These are phyloP conservation scores for Blastobotrys malaysiensis DNA, from an alignment of 1,139 yeast genomes.

Conservation along the genomic window DNA sequence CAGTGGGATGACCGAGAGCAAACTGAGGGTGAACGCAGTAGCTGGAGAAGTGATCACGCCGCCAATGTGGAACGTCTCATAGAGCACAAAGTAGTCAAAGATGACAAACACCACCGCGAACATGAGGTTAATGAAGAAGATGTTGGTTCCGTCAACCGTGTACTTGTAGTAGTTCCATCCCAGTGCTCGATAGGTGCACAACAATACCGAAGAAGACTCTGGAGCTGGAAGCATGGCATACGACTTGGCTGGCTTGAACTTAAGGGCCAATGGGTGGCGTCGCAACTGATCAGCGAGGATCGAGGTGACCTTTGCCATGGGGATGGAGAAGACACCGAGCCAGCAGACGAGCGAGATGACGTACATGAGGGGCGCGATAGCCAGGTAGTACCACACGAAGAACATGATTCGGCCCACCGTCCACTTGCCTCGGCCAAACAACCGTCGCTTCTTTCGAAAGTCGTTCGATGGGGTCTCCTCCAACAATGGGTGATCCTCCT, in stretches of 20 bases:
- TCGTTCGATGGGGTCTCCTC: conserved; percentile 11
- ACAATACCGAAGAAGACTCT: conserved; percentile 43
- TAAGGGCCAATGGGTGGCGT: conserved; percentile 83
- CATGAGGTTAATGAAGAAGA: conserved; percentile 81
- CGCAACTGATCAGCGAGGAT: conserved; percentile 74
- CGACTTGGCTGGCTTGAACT: conserved; percentile 56
- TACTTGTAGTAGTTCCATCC: conserved; percentile 92
- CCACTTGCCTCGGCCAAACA: conserved; percentile 95
- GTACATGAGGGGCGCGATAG: conserved; percentile 63
- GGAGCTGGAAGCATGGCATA: conserved; percentile 39
- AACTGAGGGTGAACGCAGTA: conserved; percentile 62
- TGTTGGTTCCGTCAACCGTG: conserved; percentile 93
- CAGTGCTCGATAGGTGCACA: conserved; percentile 86
- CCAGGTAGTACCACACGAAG: conserved; percentile 62
- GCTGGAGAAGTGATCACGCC: conserved; percentile 54
- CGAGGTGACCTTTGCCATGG: conserved; percentile 75
- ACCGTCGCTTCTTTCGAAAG: conserved; percentile 39
- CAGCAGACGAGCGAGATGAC: conserved; percentile 61
- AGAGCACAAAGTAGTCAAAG: conserved; percentile 63
- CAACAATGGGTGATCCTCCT: conserved; percentile 23
- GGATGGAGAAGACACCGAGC: conserved; percentile 84
- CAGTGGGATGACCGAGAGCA: conserved; percentile 81
- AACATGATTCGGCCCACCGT: conserved; percentile 74
- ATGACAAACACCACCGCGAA: conserved; percentile 79
- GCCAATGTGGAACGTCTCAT: conserved; percentile 45